Evolutionary conservation across 768 basidiomycete species (phyloP).

Genomic region (Cyclocybe aegerita): DNA sequence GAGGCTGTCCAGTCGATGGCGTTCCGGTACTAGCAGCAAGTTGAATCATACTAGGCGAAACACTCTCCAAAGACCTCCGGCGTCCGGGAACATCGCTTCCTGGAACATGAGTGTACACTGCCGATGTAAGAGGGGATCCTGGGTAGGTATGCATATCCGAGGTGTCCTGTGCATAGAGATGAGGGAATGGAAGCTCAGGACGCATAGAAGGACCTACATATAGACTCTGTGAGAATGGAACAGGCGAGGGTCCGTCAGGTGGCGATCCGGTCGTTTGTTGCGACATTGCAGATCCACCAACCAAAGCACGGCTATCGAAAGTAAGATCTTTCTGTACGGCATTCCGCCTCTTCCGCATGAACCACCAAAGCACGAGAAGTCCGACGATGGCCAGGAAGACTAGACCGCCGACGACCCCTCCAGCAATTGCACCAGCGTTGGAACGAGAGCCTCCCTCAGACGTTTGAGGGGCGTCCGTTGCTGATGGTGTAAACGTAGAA

Average conservation of each 20-base stretch:
- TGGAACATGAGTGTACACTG: conserved; percentile 27
- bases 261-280: conserved; percentile 3
- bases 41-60: conserved; percentile 11
- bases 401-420: conserved; percentile 57
- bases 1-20: conserved; percentile 5
- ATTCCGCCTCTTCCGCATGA: conserved; percentile 24
- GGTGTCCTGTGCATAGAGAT: conserved; percentile 11
- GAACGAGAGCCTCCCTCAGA: conserved; percentile 8
- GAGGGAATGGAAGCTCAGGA: not conserved
- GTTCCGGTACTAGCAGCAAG: not conserved
- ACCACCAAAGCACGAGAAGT: conserved; percentile 39
- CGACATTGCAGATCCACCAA: conserved; percentile 14
- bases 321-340: conserved; percentile 17
- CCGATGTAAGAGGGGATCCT: conserved; percentile 24
- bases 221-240: conserved; percentile 11
- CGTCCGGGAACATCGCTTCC: conserved; percentile 2
- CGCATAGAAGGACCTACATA: conserved; percentile 11
- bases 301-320: conserved; percentile 23
- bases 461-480: conserved; percentile 15
- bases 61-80: conserved; percentile 31
- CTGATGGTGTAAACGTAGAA: conserved; percentile 1
- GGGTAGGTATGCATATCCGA: conserved; percentile 22
- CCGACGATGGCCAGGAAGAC: conserved; percentile 39
- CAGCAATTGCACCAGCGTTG: conserved; percentile 60
- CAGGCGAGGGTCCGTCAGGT: conserved; percentile 5